Conservation (phyloP, 495 filamentous ascomycete genomes). For the Trichoderma gamsii region DNA sequence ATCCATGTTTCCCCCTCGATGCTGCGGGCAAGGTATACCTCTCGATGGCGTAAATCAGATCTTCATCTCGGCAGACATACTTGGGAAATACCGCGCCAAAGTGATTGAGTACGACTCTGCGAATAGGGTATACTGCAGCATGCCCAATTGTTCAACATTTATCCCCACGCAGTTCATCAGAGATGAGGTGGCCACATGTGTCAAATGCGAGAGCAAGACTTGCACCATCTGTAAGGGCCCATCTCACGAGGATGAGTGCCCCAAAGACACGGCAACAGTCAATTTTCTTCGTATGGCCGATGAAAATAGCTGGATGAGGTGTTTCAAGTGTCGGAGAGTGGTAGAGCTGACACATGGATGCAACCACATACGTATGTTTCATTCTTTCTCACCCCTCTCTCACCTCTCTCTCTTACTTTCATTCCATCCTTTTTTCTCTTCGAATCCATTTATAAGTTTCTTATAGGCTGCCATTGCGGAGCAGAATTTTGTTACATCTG, state of each 20-base stretch:
- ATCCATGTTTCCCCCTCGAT: conserved; percentile 47
- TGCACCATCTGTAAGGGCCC: conserved; percentile 49
- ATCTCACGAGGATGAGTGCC: conserved; percentile 35
- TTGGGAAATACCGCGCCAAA: conserved; percentile 33
- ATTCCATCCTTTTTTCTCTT: not conserved
- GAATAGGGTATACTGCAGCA: conserved; percentile 45
- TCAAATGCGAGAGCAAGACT: conserved; percentile 32
- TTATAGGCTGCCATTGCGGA: conserved; percentile 40
- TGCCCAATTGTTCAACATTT: conserved; percentile 38
- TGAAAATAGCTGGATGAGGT: conserved; percentile 39
- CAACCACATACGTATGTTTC: conserved; percentile 38
- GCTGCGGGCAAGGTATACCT: conserved; percentile 40
- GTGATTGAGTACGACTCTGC: conserved; percentile 39
- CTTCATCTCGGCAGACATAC: conserved; percentile 28
- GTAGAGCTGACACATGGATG: conserved; percentile 41
- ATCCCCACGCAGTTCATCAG: conserved; percentile 31
- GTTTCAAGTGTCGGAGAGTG: conserved; percentile 31
- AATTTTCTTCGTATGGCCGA: conserved; percentile 31
- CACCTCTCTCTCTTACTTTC: too few relatives aligned
- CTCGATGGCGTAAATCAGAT: conserved; percentile 24
- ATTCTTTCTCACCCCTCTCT: not conserved
- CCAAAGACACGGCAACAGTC: conserved; percentile 31
- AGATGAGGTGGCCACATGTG: conserved; percentile 36
- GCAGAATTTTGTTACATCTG: conserved; percentile 56
- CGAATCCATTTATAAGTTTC: not conserved